These are phyloP conservation scores for Quercus cerris DNA, from an alignment of 306 rosid genomes.

Conservation along the genomic window DNA sequence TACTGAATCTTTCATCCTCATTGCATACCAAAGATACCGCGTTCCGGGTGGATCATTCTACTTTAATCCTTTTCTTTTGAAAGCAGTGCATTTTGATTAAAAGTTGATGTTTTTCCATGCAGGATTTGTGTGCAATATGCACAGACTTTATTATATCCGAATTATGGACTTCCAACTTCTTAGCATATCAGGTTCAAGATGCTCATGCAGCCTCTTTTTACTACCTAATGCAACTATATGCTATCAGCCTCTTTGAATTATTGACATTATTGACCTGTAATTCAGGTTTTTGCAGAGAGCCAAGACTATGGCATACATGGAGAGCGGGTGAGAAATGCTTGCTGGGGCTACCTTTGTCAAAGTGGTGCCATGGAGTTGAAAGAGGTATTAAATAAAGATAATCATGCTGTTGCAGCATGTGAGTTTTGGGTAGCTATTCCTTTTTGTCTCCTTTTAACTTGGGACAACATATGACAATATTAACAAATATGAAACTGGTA, in stretches of 20 bases:
- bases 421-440: conserved; percentile 13
- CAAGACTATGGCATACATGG: conserved; percentile 97
- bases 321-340: conserved; percentile 93
- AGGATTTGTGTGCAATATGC: conserved; percentile 96
- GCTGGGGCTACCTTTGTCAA: conserved; percentile 99
- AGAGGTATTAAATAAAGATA: conserved; percentile 58
- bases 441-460: conserved; percentile 17
- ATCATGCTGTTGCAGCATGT: conserved; percentile 16
- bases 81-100: conserved; percentile 9
- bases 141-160: conserved; percentile 93
- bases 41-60: not conserved
- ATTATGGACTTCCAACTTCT: conserved; percentile 95
- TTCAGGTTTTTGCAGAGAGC: conserved; percentile 89
- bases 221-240: not conserved
- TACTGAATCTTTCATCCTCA: not conserved
- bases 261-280: conserved; percentile 22
- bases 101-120: conserved; percentile 18
- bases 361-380: conserved; percentile 96
- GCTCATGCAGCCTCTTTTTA: conserved; percentile 33
- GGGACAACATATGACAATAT: not conserved
- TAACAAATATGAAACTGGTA: not conserved
- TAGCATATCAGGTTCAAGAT: conserved; percentile 84
- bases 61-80: not conserved
- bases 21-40: not conserved
- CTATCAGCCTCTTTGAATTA: conserved; percentile 8